phyloP scores from a whole-genome alignment of 306 rosid species.

The Quercus suber region DNA sequence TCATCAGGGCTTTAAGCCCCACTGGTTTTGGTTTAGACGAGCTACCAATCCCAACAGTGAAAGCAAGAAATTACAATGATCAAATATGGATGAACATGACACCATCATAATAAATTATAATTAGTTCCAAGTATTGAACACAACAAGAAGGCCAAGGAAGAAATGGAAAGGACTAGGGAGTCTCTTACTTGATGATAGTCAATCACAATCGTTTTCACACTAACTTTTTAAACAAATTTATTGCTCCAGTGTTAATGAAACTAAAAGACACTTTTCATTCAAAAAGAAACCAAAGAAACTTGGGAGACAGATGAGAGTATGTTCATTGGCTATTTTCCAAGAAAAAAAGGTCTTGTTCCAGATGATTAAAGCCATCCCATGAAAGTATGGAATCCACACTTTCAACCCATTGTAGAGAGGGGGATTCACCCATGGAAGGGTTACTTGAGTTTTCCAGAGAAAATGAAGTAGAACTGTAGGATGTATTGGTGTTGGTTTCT shows the following conservation, averaged over 20 bases:
- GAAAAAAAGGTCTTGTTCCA: constrained; percentile 45
- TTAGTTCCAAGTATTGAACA: background rate
- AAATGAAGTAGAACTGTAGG: constrained; percentile 45
- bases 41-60: constrained; percentile 10
- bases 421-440: constrained; percentile 46
- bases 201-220: constrained; percentile 16
- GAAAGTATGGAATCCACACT: constrained; percentile 49
- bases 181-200: background rate
- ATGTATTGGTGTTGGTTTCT: constrained; percentile 38
- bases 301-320: background rate
- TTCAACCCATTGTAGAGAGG: constrained; percentile 52
- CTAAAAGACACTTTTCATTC: background rate
- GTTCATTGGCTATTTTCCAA: constrained; percentile 29
- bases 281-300: background rate
- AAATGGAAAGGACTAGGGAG: background rate
- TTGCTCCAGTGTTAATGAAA: constrained; percentile 5
- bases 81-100: background rate
- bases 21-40: constrained; percentile 4
- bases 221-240: constrained; percentile 5
- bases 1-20: background rate
- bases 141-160: constrained; percentile 7
- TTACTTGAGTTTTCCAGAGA: constrained; percentile 55
- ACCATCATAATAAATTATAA: too few relatives aligned
- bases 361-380: constrained; percentile 56
- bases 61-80: background rate